Evolutionary conservation across 495 filamentous ascomycete genomes (phyloP).

Genomic region (Glonium stellatum): DNA sequence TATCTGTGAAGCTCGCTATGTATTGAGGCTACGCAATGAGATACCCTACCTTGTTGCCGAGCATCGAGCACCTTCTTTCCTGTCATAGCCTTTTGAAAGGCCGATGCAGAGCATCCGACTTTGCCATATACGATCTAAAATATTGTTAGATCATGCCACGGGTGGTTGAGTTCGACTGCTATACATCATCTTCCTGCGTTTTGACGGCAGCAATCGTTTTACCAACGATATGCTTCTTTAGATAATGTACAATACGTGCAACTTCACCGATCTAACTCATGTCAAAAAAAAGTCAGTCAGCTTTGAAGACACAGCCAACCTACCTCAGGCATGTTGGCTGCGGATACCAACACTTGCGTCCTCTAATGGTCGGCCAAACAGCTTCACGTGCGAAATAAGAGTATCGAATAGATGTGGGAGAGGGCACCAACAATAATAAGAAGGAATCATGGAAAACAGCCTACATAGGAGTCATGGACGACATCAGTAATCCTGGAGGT

Average conservation of each 20-base stretch:
- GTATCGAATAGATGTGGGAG: too few relatives aligned
- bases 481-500: constrained; percentile 8
- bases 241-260: constrained; percentile 75
- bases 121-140: constrained; percentile 72
- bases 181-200: constrained; percentile 57
- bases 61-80: constrained; percentile 71
- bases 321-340: constrained; percentile 27
- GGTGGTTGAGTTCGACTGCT: not conserved
- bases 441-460: too few relatives aligned
- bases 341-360: not conserved
- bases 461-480: not conserved
- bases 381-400: too few relatives aligned
- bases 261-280: constrained; percentile 45
- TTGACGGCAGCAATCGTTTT: constrained; percentile 67
- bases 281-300: constrained; percentile 1
- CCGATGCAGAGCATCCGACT: constrained; percentile 65
- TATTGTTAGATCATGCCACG: not conserved
- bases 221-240: constrained; percentile 72
- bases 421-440: too few relatives aligned
- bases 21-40: not conserved
- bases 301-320: not conserved
- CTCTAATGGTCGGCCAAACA: too few relatives aligned
- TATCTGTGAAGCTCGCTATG: not conserved
- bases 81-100: constrained; percentile 63
- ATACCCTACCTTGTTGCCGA: constrained; percentile 51